A percentile compares a stretch with the other conserved stretches of the same genome.
These are phyloP conservation scores for Talaromyces adpressus DNA, from an alignment of 495 filamentous ascomycete genomes.

Conservation along the genomic window DNA sequence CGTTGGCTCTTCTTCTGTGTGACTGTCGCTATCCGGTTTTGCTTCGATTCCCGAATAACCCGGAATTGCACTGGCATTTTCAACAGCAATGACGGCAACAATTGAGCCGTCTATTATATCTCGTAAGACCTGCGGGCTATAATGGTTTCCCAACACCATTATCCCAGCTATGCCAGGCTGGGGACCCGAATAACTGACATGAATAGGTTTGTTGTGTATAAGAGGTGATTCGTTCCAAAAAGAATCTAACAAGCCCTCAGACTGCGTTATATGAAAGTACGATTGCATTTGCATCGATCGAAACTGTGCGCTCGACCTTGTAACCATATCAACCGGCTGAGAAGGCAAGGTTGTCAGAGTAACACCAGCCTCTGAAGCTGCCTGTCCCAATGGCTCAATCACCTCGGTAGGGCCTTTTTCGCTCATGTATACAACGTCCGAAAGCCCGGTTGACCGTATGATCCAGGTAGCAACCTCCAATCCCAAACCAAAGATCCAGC, in stretches of 20 bases:
- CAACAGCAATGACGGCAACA: constrained; percentile 49
- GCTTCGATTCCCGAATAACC: constrained; percentile 2
- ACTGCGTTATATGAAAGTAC: constrained; percentile 58
- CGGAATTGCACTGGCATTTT: constrained; percentile 33
- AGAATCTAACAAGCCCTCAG: constrained; percentile 23
- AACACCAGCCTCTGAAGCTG: constrained; percentile 24
- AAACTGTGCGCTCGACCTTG: constrained; percentile 60
- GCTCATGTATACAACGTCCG: constrained; percentile 70
- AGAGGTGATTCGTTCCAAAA: constrained; percentile 45
- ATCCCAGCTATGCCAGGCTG: constrained; percentile 44
- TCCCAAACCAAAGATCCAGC: constrained; percentile 74
- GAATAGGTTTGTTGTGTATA: constrained; percentile 40
- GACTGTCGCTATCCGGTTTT: not conserved
- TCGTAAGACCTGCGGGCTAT: constrained; percentile 36
- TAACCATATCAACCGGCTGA: constrained; percentile 52
- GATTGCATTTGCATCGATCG: constrained; percentile 76
- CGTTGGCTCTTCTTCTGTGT: constrained; percentile 12
- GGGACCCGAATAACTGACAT: constrained; percentile 48
- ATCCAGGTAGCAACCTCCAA: constrained; percentile 63
- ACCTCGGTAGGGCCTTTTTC: constrained; percentile 60
- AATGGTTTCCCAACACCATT: constrained; percentile 44
- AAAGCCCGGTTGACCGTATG: constrained; percentile 38
- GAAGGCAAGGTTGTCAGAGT: constrained; percentile 42
- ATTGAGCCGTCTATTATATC: constrained; percentile 51
- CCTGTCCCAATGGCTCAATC: constrained; percentile 44